Evolutionary conservation across 768 basidiomycete genomes (phyloP), one percentile per base, ranked within the genome.

Genomic region (Lentinula aciculospora): DNA sequence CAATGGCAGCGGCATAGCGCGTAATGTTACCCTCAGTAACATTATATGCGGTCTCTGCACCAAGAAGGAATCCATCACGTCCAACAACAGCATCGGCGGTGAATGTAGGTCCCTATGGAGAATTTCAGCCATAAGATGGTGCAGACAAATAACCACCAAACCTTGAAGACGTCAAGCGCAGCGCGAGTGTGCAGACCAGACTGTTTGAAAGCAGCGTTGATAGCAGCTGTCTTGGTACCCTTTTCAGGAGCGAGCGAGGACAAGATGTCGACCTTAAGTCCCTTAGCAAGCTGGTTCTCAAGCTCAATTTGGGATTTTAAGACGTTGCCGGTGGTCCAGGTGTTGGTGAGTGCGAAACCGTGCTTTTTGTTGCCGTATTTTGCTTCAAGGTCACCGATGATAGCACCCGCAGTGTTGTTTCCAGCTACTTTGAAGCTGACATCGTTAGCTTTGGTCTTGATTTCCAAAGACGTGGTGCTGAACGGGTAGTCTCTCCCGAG

Each of bases 211-310:
- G 82, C 79, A 61, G 89, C 80, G 67, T 84, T 88, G 66, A 97
- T 71, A 66, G 94, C 74, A 55, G 94, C 93, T 29, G 84, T 81
- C 81, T 95, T 98, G 65, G 78, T 76, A 67, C 86, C 84, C 74
- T 93, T 95, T 68, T 92, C 89, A 46, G 96, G 94, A 64, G 86
- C 77, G 64, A 99, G 82, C 42, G 86, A 81, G 63, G 92, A 88
- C 68, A 78, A 78, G 57, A 98, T 72, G 71, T 98, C 96, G 69
- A 99, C 78, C 81, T 99, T 99, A 78, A 99, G 85, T 61, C 96
- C 97, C 77, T 94, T 89, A 66, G 96, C 93, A 70, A 98, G 83
- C 78, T 94, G 87, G 80, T 98, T 94, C 75, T 98, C 94, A 69
- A 98, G 79, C 81, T 99, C 97, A 63, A 98, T 73, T 71, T 88